phyloP scores from a whole-genome alignment of 495 filamentous ascomycete species.

The Elasticomyces elasticus region DNA sequence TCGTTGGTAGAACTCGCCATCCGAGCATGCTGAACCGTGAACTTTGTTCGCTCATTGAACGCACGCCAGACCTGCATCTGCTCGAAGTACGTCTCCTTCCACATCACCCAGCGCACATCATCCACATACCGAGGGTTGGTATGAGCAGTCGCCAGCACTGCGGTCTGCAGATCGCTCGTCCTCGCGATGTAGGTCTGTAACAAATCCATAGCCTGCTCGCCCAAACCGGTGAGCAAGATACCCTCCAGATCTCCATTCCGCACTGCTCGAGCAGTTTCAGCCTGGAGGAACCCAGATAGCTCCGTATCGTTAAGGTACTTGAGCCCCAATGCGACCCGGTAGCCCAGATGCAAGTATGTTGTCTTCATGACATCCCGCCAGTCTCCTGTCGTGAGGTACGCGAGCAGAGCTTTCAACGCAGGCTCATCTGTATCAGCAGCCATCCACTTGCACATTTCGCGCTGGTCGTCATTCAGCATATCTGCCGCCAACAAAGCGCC shows the following conservation, averaged over 20 bases:
- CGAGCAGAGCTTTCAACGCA: constrained; percentile 83
- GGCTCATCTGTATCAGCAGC: constrained; percentile 63
- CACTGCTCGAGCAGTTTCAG: constrained; percentile 52
- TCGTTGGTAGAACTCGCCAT: constrained; percentile 23
- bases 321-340: constrained; percentile 78
- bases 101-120: constrained; percentile 62
- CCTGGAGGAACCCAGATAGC: constrained; percentile 60
- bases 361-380: constrained; percentile 79
- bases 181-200: constrained; percentile 81
- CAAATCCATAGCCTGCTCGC: constrained; percentile 65
- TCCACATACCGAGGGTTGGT: constrained; percentile 73
- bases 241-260: constrained; percentile 77
- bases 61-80: constrained; percentile 69
- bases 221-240: constrained; percentile 77
- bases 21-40: constrained; percentile 34
- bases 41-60: constrained; percentile 52
- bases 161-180: constrained; percentile 81
- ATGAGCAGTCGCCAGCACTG: constrained; percentile 72
- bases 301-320: constrained; percentile 72
- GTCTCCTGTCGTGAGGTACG: constrained; percentile 78
- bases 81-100: constrained; percentile 71
- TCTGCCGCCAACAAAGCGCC: constrained; percentile 45
- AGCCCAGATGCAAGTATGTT: constrained; percentile 67
- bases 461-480: constrained; percentile 38
- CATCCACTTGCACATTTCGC: constrained; percentile 46